Conservation (phyloP, 2,329 filamentous ascomycete species). For the Waltergamsia citrina region DNA sequence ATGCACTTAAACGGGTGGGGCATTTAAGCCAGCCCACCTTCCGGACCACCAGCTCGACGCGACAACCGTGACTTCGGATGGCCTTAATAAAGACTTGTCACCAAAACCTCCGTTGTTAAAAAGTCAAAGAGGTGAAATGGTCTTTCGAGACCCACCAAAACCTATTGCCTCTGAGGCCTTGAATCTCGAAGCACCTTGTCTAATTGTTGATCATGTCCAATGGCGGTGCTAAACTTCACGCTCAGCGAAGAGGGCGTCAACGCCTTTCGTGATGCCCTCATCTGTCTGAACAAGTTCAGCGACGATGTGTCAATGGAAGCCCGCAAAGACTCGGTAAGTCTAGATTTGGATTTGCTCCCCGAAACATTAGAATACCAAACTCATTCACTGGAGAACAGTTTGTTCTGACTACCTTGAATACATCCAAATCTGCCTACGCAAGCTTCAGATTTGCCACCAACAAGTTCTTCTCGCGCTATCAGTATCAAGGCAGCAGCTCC, state of each 20-base stretch:
- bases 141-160: too few relatives aligned
- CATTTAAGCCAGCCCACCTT: too few relatives aligned
- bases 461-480: slow-evolving; percentile 65
- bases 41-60: too few relatives aligned
- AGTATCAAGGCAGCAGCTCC: slow-evolving; percentile 46
- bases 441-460: slow-evolving; percentile 58
- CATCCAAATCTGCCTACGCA: slow-evolving; percentile 72
- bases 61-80: too few relatives aligned
- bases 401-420: slow-evolving; percentile 64
- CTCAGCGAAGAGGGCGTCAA: slow-evolving; percentile 64
- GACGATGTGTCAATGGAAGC: slow-evolving; percentile 71
- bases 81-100: too few relatives aligned
- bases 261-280: slow-evolving; percentile 62
- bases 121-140: too few relatives aligned
- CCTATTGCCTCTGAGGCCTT: too few relatives aligned
- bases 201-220: slow-evolving; percentile 19
- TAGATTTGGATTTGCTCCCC: not conserved
- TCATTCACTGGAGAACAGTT: slow-evolving; percentile 35
- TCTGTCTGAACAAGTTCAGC: slow-evolving; percentile 70
- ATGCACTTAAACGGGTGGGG: too few relatives aligned
- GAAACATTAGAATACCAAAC: not conserved
- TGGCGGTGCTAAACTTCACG: slow-evolving; percentile 63
- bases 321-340: slow-evolving; percentile 51
- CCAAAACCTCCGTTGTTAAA: too few relatives aligned
- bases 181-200: too few relatives aligned